These are phyloP conservation scores for Metschnikowia similis DNA, from an alignment of 805 yeast species.

Conservation along the genomic window DNA sequence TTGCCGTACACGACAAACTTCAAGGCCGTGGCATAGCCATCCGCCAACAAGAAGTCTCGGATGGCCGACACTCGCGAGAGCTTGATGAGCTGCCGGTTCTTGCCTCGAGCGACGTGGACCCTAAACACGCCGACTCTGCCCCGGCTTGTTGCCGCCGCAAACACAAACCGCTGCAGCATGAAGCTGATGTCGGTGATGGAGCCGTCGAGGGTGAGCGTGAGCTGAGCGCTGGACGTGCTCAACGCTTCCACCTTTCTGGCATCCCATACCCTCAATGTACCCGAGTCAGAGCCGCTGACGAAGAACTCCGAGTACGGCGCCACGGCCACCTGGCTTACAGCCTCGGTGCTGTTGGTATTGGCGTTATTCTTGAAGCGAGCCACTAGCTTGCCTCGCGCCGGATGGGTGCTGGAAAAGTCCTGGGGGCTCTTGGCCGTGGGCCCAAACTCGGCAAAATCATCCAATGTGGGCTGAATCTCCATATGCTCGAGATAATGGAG, in stretches of 20 bases:
- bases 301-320: slow-evolving; percentile 64
- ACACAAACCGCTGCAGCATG: slow-evolving; percentile 51
- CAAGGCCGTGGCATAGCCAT: slow-evolving; percentile 43
- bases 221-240: slow-evolving; percentile 38
- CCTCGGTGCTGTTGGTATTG: slow-evolving; percentile 51
- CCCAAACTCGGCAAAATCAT: slow-evolving; percentile 70
- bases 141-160: slow-evolving; percentile 51
- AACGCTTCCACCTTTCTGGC: slow-evolving; percentile 58
- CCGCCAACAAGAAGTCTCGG: slow-evolving; percentile 13
- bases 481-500: slow-evolving; percentile 50
- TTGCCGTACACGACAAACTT: slow-evolving; percentile 38
- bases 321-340: slow-evolving; percentile 52
- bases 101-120: slow-evolving; percentile 32
- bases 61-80: slow-evolving; percentile 20
- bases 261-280: slow-evolving; percentile 78
- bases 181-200: slow-evolving; percentile 49
- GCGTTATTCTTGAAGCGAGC: slow-evolving; percentile 41
- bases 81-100: slow-evolving; percentile 28
- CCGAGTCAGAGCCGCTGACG: slow-evolving; percentile 74
- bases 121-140: slow-evolving; percentile 41
- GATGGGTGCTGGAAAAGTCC: slow-evolving; percentile 3
- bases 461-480: slow-evolving; percentile 52
- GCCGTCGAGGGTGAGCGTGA: slow-evolving; percentile 44
- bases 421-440: slow-evolving; percentile 7
- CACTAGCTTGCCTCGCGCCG: slow-evolving; percentile 45